Base-by-base conservation (phyloP, 208 protist genomes). In the Leishmania guyanensis region DNA sequence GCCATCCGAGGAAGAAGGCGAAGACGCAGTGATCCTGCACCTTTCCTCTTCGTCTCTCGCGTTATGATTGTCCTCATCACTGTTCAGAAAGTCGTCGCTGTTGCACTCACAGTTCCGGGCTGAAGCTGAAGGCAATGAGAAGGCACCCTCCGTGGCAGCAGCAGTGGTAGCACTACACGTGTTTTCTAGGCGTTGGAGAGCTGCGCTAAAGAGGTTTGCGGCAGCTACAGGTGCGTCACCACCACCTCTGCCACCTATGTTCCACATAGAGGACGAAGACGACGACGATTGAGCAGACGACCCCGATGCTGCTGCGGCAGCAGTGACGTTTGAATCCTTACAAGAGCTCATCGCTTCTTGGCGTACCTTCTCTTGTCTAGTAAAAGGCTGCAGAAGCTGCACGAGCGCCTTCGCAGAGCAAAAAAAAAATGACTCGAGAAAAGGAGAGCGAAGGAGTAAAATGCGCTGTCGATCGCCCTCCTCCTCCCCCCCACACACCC, bases 1-100 rank as follows among this genome's bases (percentile, higher is more conserved):
- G 33, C 81, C 84, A n/a, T 88, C 89, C 5, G 82, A 85, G 1
- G 77, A 82, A n/a, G 81, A 73, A 8, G 73, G 65, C 29, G 80
- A 83, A 5, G 81, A 86, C 33, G 78, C 62, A 16, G 51, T 80
- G 29, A 75, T 78, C 0, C 48, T 48, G 33, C 36, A 68, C 6
- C 1, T 33, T 20, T 65, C n/a, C 12, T 51, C 68, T 10, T 62
- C 77, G 10, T 78, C 64, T 16, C 14, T n/a, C 36, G 39, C 69
- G n/a, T 36, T 48, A 9, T 26, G 46, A 10, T 33, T 36, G 22
- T 80, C 81, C 2, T 83, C 75, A 36, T 79, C 85, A 46, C 75
- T 83, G 66, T 84, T 77, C 1, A 78, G 54, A 68, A 82, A 77
- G 54, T 29, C 66, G 10, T 82, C 83, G 64, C 78, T 81, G 64